Percentiles rank a stretch among this genome's conserved stretches.
These are phyloP conservation scores for Chaetomium olivaceum DNA, from an alignment of 2,329 filamentous ascomycete genomes.

Conservation along the genomic window DNA sequence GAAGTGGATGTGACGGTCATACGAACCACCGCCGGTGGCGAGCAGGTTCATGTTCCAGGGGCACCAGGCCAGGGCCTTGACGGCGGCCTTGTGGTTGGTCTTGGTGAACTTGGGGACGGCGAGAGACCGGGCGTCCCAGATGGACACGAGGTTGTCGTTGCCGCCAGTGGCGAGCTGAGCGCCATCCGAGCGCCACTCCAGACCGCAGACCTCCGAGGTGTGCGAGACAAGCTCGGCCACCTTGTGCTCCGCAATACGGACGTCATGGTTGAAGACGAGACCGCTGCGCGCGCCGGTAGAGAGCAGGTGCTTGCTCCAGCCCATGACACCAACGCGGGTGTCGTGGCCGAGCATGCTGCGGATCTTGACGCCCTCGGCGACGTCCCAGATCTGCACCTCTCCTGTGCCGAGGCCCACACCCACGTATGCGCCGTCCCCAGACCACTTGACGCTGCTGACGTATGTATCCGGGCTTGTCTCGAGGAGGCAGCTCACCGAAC, in stretches of 20 bases:
- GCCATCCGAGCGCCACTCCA: slow-evolving; percentile 96
- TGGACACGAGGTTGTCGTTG: slow-evolving; percentile 98
- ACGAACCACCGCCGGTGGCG: slow-evolving; percentile 91
- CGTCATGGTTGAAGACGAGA: slow-evolving; percentile 97
- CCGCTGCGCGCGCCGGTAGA: slow-evolving; percentile 94
- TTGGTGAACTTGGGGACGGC: slow-evolving; percentile 97
- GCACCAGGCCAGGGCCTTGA: slow-evolving; percentile 98
- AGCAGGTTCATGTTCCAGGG: slow-evolving; percentile 98
- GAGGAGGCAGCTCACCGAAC: slow-evolving; percentile 82
- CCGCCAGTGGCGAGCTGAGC: slow-evolving; percentile 95
- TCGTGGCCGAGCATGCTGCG: slow-evolving; percentile 99
- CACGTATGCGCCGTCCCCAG: slow-evolving; percentile 93
- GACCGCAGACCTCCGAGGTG: slow-evolving; percentile 95
- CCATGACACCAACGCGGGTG: slow-evolving; percentile 95
- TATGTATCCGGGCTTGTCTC: slow-evolving; percentile 91
- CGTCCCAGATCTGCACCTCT: slow-evolving; percentile 99
- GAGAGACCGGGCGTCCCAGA: slow-evolving; percentile 96
- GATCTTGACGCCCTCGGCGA: slow-evolving; percentile 90
- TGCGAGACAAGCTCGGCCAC: slow-evolving; percentile 94
- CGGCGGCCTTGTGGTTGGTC: slow-evolving; percentile 98
- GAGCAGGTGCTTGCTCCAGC: slow-evolving; percentile 97
- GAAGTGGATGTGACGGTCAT: slow-evolving; percentile 98
- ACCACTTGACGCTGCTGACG: slow-evolving; percentile 98
- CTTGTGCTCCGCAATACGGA: slow-evolving; percentile 97
- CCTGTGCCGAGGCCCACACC: slow-evolving; percentile 91